Evolutionary conservation across 306 rosid species (phyloP), one percentile per base, ranked within the genome.

Genomic region (Senna tora): DNA sequence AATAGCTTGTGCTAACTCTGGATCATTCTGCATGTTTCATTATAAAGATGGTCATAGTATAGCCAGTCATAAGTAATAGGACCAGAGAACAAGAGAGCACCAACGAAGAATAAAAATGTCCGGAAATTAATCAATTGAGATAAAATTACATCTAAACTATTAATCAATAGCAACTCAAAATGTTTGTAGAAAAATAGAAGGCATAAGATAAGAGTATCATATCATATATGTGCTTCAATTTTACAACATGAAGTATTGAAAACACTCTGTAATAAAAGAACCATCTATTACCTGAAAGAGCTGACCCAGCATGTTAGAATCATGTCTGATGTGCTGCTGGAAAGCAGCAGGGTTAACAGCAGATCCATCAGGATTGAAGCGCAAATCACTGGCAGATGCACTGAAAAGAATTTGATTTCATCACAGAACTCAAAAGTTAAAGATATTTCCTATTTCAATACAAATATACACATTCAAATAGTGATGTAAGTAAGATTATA

Each of bases 1-100:
- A 75, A 94, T 65, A 77, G 83, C 90, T 89, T 91, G 97, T 50
- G 96, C 98, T 71, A 94, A 78, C 80, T 94, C 97, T 17, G 98
- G 97, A 81, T 94, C 96, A 77, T 7, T 82, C 98, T 94, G 88
- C 20, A 72, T 20, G 45, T 75, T 67, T 49, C 65, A 77, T 28
- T 55, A 33, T 57, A 69, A 20, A 77, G 51, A 81, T 21, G 65
- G 67, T 64, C 43, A 79, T 46, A 33, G 55, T 20, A 73, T 47
- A 51, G 62, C 50, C 51, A 47, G 57, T 21, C 20, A 67, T 42
- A 69, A 43, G 33, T 12, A 46, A 58, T 47, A 19, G 55, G 66
- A 60, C 34, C 68, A 84, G 46, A 61, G 30, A 67, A 60, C 67
- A 43, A 55, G 65, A 55, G 20, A 62, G 33, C 22, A 43, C 10